Evolutionary conservation across 768 basidiomycete genomes (phyloP), one percentile per base, ranked within the genome.

Genomic region (Pleurotus platypus): DNA sequence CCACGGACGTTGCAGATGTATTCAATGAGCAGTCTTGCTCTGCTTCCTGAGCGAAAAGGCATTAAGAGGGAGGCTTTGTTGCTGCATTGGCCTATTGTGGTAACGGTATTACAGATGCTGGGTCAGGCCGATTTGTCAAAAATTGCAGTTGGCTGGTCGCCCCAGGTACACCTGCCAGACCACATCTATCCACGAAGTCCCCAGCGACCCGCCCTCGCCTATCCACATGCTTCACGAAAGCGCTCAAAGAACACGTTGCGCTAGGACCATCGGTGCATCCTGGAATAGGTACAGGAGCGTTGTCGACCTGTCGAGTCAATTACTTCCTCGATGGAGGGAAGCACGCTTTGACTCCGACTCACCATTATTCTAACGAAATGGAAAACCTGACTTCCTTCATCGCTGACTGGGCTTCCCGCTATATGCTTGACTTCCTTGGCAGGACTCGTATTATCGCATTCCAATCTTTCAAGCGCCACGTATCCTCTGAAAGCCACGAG

Each of bases 401-500:
- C 16, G 22, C 5, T 11, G 11, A 38, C 2, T 55, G 57, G 13
- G 42, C 16, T 64, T 43, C 60, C 61, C 2, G 56, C 64, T 18
- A 58, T 49, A 48, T 69, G 67, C 18, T 60, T 53, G 26, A 61
- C 63, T 16, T 38, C 16, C 4, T 57, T 13, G 11, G 37, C 37
- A 24, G 16, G 38, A 2, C 22, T 11, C 15, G 60, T 30, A 24
- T 49, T 15, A 13, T 60, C 60, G 62, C 78, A 79, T 1, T 69
- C 64, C 8, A 79, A 62, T 3, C 74, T 69, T 60, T 79, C 78
- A 12, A 78, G 63, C 0, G 77, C 74, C 54, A 78, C 62, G 51
- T 75, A 69, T 1, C 76, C 76, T 5, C 70, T 65, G 65, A 79
- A 79, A 4, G 72, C 63, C 15, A 76, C 74, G 40, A 77, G 62